Evolutionary conservation across 176 grass and related monocot species (phyloP).

Genomic region (Oryza meridionalis): DNA sequence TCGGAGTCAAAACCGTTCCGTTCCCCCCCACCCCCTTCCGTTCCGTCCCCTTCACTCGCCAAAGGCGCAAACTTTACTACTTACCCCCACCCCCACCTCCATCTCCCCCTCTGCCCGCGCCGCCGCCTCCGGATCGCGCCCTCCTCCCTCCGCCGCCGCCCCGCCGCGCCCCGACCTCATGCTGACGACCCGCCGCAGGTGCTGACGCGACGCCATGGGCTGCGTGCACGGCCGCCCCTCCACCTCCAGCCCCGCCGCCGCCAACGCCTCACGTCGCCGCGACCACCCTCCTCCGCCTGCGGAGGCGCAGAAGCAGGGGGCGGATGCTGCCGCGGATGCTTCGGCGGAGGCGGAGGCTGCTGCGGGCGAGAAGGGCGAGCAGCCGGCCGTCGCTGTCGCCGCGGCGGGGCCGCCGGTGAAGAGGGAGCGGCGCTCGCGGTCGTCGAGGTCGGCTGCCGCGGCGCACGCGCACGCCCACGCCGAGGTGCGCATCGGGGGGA

Average conservation of each 20-base stretch:
- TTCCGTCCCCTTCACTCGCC: conserved; percentile 40
- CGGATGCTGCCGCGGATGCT: background rate
- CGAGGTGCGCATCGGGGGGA: conserved; percentile 54
- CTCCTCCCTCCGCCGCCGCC: background rate
- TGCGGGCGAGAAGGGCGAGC: conserved; percentile 29
- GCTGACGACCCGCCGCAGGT: conserved; percentile 30
- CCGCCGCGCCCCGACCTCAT: background rate
- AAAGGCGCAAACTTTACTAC: conserved; percentile 44
- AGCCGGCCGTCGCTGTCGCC: conserved; percentile 26
- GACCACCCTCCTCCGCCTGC: background rate
- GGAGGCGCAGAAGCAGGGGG: conserved; percentile 32
- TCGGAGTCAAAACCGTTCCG: conserved; percentile 47
- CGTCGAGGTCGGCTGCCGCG: conserved; percentile 37
- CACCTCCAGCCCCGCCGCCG: conserved; percentile 39
- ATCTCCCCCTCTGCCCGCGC: background rate
- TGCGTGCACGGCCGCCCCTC: conserved; percentile 73
- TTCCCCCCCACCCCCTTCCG: background rate
- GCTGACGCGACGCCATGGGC: conserved; percentile 57
- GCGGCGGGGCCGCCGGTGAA: conserved; percentile 35
- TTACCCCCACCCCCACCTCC: background rate
- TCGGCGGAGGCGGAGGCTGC: background rate
- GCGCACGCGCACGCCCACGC: conserved; percentile 7
- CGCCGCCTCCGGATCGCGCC: conserved; percentile 56
- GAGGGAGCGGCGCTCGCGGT: conserved; percentile 49
- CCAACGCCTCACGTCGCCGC: conserved; percentile 21